These are phyloP conservation scores for Neurospora sp. DNA, from an alignment of 495 filamentous ascomycete genomes.

Conservation along the genomic window DNA sequence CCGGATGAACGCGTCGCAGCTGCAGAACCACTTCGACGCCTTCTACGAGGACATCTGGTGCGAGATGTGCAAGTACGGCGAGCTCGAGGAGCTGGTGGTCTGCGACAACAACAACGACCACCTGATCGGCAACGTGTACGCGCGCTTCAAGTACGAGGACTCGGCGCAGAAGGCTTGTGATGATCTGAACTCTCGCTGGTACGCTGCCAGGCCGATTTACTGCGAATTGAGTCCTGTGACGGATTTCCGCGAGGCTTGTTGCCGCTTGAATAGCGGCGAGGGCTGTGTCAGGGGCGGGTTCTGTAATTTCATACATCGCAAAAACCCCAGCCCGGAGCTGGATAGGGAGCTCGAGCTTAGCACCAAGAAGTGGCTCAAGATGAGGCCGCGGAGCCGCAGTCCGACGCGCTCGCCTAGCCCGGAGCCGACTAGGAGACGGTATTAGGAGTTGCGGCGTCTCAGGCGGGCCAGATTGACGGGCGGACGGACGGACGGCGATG, in stretches of 20 bases:
- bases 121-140: constrained; percentile 98
- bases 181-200: constrained; percentile 88
- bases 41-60: constrained; percentile 99
- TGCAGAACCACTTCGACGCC: constrained; percentile 98
- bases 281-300: constrained; percentile 94
- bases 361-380: constrained; percentile 94
- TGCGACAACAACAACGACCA: constrained; percentile 98
- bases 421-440: constrained; percentile 62
- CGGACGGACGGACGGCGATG: not conserved
- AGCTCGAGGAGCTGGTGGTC: constrained; percentile 80
- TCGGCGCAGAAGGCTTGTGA: constrained; percentile 88
- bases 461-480: not conserved
- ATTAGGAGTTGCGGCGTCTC: constrained; percentile 24
- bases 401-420: constrained; percentile 63
- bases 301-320: constrained; percentile 98
- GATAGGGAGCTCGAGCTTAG: constrained; percentile 77
- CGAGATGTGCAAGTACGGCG: constrained; percentile 93
- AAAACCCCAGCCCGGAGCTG: constrained; percentile 80
- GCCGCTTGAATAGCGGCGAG: constrained; percentile 85
- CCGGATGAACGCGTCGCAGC: constrained; percentile 88
- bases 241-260: constrained; percentile 97
- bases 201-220: constrained; percentile 94
- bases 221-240: constrained; percentile 95
- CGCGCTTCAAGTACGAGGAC: constrained; percentile 99
- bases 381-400: constrained; percentile 78